phyloP scores from a whole-genome alignment of 2,329 filamentous ascomycete genomes.

The Claviceps pazoutovae region DNA sequence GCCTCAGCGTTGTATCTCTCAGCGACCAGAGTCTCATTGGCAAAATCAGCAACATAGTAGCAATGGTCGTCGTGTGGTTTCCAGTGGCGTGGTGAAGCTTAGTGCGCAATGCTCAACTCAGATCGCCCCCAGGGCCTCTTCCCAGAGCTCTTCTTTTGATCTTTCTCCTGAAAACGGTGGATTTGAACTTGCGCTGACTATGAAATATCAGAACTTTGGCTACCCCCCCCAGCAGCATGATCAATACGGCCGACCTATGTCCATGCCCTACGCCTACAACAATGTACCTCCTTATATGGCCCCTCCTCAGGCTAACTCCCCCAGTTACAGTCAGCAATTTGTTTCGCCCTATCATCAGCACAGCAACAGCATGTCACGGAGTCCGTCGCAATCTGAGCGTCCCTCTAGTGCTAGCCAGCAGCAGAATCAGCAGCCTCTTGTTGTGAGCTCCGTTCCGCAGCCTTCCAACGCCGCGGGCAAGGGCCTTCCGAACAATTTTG shows the following conservation, averaged over 20 bases:
- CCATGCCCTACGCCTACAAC: conserved; percentile 30
- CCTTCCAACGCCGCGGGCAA: conserved; percentile 48
- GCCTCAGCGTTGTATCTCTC: conserved; percentile 29
- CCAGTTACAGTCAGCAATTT: conserved; percentile 36
- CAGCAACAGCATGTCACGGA: conserved; percentile 68
- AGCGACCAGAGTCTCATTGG: conserved; percentile 27
- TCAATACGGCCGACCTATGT: conserved; percentile 23
- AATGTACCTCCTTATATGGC: conserved; percentile 37
- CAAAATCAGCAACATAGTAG: conserved; percentile 12
- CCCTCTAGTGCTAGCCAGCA: conserved; percentile 51
- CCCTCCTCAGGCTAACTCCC: conserved; percentile 30
- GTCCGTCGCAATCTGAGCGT: conserved; percentile 61
- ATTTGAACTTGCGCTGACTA: conserved; percentile 62
- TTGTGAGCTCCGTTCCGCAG: conserved; percentile 47
- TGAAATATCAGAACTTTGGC: conserved; percentile 50
- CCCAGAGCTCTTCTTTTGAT: conserved; percentile 29
- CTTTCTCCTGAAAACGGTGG: conserved; percentile 55
- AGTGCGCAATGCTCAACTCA: conserved; percentile 3
- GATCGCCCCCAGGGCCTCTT: not conserved
- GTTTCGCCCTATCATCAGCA: conserved; percentile 28
- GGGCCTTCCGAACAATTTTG: conserved; percentile 29
- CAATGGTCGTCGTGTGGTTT: conserved; percentile 10
- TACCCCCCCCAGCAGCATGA: conserved; percentile 33
- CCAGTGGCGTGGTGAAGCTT: conserved; percentile 7
- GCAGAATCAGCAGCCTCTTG: conserved; percentile 40